phyloP scores from a whole-genome alignment of 208 protist genomes.

The Wallacemonas rigidus region DNA sequence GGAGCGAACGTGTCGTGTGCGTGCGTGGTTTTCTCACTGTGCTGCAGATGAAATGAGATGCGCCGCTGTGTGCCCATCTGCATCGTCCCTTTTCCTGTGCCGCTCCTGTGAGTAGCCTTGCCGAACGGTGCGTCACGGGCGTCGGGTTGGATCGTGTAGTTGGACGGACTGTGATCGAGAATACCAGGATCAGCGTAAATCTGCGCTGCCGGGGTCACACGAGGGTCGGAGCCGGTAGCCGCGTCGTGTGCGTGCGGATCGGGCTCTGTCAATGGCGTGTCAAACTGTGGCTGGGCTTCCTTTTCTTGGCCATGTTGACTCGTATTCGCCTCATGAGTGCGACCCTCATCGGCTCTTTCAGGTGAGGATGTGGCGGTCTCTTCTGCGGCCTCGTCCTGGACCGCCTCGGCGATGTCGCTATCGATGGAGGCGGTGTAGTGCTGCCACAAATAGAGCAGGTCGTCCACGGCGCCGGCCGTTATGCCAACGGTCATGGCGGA shows the following conservation, averaged over 20 bases:
- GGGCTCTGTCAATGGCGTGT: background rate
- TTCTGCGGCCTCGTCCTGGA: slow-evolving; percentile 22
- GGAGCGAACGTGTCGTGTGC: background rate
- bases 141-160: slow-evolving; percentile 47
- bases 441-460: slow-evolving; percentile 87
- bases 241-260: background rate
- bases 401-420: slow-evolving; percentile 30
- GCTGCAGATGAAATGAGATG: slow-evolving; percentile 1
- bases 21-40: background rate
- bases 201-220: slow-evolving; percentile 25
- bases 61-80: background rate
- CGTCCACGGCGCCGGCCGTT: slow-evolving; percentile 69
- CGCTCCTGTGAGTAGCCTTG: too few relatives aligned
- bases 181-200: slow-evolving; percentile 40
- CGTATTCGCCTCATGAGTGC: too few relatives aligned
- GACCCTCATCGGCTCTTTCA: too few relatives aligned
- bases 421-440: slow-evolving; percentile 81
- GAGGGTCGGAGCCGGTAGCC: background rate
- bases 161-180: slow-evolving; percentile 54
- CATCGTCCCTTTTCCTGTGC: too few relatives aligned
- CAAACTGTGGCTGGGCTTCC: too few relatives aligned
- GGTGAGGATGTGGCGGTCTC: too few relatives aligned
- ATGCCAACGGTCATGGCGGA: slow-evolving; percentile 83
- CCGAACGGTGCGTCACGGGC: background rate
- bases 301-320: too few relatives aligned